Base-by-base conservation (phyloP, 2,329 filamentous ascomycete species). In the Alternaria sp. region DNA sequence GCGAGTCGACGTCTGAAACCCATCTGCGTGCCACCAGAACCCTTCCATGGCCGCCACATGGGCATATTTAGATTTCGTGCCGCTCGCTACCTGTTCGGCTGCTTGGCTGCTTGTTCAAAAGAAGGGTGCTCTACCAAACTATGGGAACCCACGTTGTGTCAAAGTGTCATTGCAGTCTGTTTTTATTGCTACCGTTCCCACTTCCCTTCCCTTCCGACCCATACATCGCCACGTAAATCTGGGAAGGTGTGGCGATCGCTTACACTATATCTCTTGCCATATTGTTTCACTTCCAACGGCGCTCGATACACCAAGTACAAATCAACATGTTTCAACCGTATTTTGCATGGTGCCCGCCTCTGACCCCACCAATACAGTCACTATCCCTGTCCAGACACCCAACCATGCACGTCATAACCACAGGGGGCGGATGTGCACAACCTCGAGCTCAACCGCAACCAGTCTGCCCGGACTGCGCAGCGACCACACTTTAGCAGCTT, bases 1-100 rank as follows among this genome's bases (percentile, higher is more conserved):
- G 49, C 64, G 69, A 65, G 62, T 54, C 50, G 43, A 55, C 51
- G 48, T 62, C 68, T 75, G 74, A 77, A 76, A 76, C 74, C 36
- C 67, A 56, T 56, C 65, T 46, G 58, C 45, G 63, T 66, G 62
- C 64, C 71, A 67, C 66, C 60, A 64, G 32, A 57, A 62, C 63
- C 48, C 57, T 67, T 64, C 59, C 56, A 63, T 62, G 59, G 54
- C 67, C 60, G 62, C 65, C 66, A 60, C 65, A 55, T 57, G 48
- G 50, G 60, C 60, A 27, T 30, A 32, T 51, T 34, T 22, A 44
- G 52, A 53, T 57, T 32, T 40, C 41, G 48, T 48, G 34, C 60
- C 60, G 60, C 48, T 40, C 34, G 16, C 36, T 41, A 54, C 32
- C 20, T 34, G 40, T 34, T 25, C 32, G 38, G 36, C 27, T 53